Evolutionary conservation across 179 eudicot species (phyloP), one percentile per base, ranked within the genome.

Genomic region (Actinidia chinensis): DNA sequence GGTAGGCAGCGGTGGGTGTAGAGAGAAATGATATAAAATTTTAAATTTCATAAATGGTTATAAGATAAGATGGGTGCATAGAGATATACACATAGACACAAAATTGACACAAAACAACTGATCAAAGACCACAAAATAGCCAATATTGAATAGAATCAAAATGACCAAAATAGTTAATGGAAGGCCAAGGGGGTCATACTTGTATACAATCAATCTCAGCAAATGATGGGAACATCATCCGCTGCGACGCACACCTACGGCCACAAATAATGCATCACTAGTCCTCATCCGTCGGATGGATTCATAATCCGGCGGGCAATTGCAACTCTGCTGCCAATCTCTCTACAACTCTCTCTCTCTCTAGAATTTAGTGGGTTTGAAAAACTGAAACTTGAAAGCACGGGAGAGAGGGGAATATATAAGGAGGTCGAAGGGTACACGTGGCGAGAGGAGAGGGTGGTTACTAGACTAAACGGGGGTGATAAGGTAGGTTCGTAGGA

Each of bases 261-360:
- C n/a, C 89, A 86, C 50, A 91, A 81, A 14, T 91, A 91, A 78
- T 91, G 91, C 74, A 78, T 66, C 20, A 91, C 97, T 0, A 91
- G 89, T 91, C 96, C 13, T 88, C 96, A 54, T 91, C 93, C 17
- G 93, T 90, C 0, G 96, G 96, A 77, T 90, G 93, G 33, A 90
- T 90, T 33, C 92, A 65, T 61, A 90, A 90, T 1, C 96, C 96
- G 0, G 93, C 88, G 0, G 97, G 97, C 69, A 90, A 64, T 3
- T 84, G 84, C 82, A 90, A 74, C 20, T 28, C n/a, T 2, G 40
- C 42, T 28, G 36, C 4, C 14, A 43, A n/a, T n/a, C n/a, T n/a
- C n/a, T 7, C 18, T 69, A n/a, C n/a, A n/a, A n/a, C 8, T 22
- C 5, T 58, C 2, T 42, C 52, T 60, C 68, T 59, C 68, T 59